These are phyloP conservation scores for Diaporthe nobilis DNA, from an alignment of 2,329 filamentous ascomycete genomes.

Conservation along the genomic window DNA sequence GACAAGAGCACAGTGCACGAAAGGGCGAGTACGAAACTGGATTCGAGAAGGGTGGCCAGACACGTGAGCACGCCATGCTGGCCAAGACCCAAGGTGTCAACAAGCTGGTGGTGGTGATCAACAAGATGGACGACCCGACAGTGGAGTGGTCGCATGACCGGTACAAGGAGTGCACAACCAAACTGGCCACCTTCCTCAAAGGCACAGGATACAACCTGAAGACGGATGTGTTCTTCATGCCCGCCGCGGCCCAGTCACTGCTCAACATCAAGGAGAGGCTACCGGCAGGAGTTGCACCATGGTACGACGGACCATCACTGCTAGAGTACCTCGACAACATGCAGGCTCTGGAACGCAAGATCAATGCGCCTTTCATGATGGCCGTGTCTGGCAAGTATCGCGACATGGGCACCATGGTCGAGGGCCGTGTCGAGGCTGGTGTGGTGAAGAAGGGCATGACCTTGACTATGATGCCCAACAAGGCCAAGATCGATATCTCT, in stretches of 20 bases:
- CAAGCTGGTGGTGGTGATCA: slow-evolving; percentile 94
- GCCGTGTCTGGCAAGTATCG: slow-evolving; percentile 95
- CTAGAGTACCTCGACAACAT: slow-evolving; percentile 97
- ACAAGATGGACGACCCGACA: slow-evolving; percentile 99
- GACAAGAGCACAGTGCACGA: slow-evolving; percentile 80
- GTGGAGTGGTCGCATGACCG: slow-evolving; percentile 96
- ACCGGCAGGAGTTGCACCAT: slow-evolving; percentile 80
- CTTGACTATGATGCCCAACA: slow-evolving; percentile 96
- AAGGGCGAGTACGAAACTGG: slow-evolving; percentile 99
- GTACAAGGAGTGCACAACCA: slow-evolving; percentile 93
- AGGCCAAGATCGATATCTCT: slow-evolving; percentile 82
- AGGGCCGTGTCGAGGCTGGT: slow-evolving; percentile 96
- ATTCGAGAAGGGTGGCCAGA: slow-evolving; percentile 96
- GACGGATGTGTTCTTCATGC: slow-evolving; percentile 95
- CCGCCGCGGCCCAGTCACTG: slow-evolving; percentile 90
- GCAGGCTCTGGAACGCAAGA: slow-evolving; percentile 92
- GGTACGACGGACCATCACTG: slow-evolving; percentile 91
- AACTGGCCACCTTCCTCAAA: slow-evolving; percentile 90
- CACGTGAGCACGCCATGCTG: slow-evolving; percentile 96
- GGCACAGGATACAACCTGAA: slow-evolving; percentile 94
- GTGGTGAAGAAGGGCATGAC: slow-evolving; percentile 91
- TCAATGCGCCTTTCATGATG: slow-evolving; percentile 96
- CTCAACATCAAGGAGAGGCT: slow-evolving; percentile 91
- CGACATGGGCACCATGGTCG: slow-evolving; percentile 97
- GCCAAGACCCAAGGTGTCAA: slow-evolving; percentile 99